Percentiles rank a stretch among this genome's conserved stretches.
Evolutionary conservation across 148 eudicot species (phyloP).

Genomic region (Selenicereus undatus): DNA sequence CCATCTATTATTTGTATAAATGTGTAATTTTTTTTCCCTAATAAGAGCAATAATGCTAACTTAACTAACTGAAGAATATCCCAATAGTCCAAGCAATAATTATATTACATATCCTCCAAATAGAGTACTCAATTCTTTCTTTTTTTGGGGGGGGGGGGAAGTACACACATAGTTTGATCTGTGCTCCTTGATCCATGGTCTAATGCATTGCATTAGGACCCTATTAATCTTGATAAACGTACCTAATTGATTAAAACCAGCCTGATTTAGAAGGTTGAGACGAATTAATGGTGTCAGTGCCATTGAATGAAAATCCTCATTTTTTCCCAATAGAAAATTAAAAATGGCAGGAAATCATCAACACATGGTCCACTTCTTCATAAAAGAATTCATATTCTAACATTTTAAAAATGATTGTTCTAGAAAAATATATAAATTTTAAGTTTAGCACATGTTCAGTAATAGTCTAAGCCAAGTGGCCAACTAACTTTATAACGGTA

Average conservation of each 20-base stretch:
- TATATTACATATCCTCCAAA: too few species aligned
- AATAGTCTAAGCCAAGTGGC: background rate
- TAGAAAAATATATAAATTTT: background rate
- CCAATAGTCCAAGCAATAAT: too few species aligned
- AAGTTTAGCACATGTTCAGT: background rate
- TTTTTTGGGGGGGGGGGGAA: too few species aligned
- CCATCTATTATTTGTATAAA: too few species aligned
- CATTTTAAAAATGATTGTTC: background rate
- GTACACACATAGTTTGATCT: background rate
- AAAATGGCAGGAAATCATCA: background rate
- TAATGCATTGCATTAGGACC: slow-evolving; percentile 19
- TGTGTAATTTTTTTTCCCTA: too few species aligned
- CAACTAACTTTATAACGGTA: slow-evolving; percentile 27
- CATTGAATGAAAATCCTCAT: slow-evolving; percentile 6
- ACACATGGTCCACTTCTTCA: slow-evolving; percentile 8
- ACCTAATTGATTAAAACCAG: slow-evolving; percentile 11
- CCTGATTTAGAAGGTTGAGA: slow-evolving; percentile 16
- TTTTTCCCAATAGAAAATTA: slow-evolving; percentile 10
- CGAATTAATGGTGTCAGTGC: slow-evolving; percentile 4
- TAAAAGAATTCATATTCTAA: background rate
- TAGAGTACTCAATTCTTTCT: too few species aligned
- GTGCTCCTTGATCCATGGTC: background rate
- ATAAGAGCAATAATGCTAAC: too few species aligned
- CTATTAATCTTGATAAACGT: slow-evolving; percentile 2
- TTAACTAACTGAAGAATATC: too few species aligned